phyloP scores from a whole-genome alignment of 768 basidiomycete species.

The Lactarius psammicola region DNA sequence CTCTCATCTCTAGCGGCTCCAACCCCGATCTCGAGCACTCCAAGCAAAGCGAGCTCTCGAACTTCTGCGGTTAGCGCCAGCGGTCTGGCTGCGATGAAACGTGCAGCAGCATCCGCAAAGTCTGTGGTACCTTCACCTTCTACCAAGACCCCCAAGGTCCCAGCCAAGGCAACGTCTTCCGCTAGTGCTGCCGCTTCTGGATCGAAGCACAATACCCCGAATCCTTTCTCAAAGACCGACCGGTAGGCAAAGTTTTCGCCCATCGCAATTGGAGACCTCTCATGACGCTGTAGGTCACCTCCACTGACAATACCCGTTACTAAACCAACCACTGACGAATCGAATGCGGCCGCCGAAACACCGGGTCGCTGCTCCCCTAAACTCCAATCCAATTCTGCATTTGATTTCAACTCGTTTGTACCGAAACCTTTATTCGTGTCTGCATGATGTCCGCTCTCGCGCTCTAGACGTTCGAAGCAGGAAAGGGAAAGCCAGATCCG shows the following conservation, averaged over 20 bases:
- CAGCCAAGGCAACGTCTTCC: constrained; percentile 30
- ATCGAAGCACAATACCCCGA: constrained; percentile 27
- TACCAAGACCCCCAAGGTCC: constrained; percentile 37
- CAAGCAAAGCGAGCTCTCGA: constrained; percentile 27
- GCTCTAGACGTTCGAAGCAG: constrained; percentile 63
- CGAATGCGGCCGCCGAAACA: constrained; percentile 29
- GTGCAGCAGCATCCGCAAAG: constrained; percentile 16
- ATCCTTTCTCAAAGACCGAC: constrained; percentile 50
- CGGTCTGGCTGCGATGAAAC: constrained; percentile 36
- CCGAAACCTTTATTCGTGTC: constrained; percentile 66
- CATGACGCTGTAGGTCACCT: constrained; percentile 59
- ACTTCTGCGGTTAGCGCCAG: constrained; percentile 31
- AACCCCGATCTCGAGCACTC: constrained; percentile 16
- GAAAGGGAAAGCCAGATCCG: constrained; percentile 69
- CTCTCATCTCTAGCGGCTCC: constrained; percentile 23
- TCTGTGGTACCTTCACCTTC: constrained; percentile 27
- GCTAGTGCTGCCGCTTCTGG: constrained; percentile 21
- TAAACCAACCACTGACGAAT: constrained; percentile 28
- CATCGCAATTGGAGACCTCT: constrained; percentile 41
- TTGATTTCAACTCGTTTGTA: constrained; percentile 50
- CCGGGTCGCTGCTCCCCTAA: constrained; percentile 33
- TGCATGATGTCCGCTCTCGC: constrained; percentile 50
- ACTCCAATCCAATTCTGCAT: constrained; percentile 37
- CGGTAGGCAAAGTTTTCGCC: constrained; percentile 52
- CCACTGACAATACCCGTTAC: constrained; percentile 31